phyloP scores from a whole-genome alignment of 1,284 basidiomycete genomes.

The Bothia castanella region DNA sequence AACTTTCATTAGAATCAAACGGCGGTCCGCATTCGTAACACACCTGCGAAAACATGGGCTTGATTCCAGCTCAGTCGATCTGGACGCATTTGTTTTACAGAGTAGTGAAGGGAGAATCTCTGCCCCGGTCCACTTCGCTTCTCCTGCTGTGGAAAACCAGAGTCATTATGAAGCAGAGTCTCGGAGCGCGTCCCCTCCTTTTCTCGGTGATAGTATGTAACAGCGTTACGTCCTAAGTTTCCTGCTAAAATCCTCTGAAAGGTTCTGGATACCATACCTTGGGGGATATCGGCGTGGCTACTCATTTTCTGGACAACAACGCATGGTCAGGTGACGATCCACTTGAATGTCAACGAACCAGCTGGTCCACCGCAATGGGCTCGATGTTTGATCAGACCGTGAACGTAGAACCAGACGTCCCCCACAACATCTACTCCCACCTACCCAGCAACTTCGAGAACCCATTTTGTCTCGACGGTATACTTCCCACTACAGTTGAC shows the following conservation, averaged over 20 bases:
- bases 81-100: constrained; percentile 13
- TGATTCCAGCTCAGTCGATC: constrained; percentile 26
- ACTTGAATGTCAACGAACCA: constrained; percentile 7
- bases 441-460: constrained; percentile 3
- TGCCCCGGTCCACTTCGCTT: neutral
- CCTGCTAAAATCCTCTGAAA: constrained; percentile 15
- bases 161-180: constrained; percentile 2
- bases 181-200: constrained; percentile 6
- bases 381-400: constrained; percentile 7
- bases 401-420: neutral
- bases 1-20: constrained; percentile 49
- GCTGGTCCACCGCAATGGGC: constrained; percentile 1
- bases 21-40: constrained; percentile 50
- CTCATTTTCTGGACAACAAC: neutral
- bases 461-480: constrained; percentile 7
- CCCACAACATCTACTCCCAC: constrained; percentile 5
- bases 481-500: constrained; percentile 7
- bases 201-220: constrained; percentile 17
- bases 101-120: neutral
- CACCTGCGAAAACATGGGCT: constrained; percentile 53
- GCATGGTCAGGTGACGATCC: constrained; percentile 7
- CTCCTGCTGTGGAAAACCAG: constrained; percentile 3
- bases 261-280: constrained; percentile 9
- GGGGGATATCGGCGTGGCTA: neutral
- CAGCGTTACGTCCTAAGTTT: neutral